These are phyloP conservation scores for Pseudogymnoascus sp. DNA, from an alignment of 2,329 filamentous ascomycete species.

Conservation along the genomic window DNA sequence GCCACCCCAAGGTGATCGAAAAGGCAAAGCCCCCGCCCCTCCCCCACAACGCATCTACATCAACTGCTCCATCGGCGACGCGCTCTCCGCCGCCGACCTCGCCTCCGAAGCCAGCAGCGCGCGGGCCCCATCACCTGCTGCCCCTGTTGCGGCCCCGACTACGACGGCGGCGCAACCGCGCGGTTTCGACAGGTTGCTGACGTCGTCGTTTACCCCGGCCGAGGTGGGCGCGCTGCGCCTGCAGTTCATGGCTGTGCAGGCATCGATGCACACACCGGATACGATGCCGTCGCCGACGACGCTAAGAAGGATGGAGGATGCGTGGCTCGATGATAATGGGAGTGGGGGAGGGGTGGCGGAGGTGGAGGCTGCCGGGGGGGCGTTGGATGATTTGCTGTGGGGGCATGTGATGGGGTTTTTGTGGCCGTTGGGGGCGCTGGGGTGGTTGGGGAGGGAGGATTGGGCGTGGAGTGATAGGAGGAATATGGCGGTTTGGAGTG, in stretches of 20 bases:
- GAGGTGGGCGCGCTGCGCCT: conserved; percentile 80
- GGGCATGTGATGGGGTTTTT: conserved; percentile 91
- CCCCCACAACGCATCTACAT: conserved; percentile 61
- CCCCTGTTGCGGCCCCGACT: conserved; percentile 11
- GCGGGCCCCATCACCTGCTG: conserved; percentile 11
- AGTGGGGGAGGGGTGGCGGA: conserved; percentile 33
- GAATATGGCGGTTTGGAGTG: conserved; percentile 78
- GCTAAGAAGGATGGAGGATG: conserved; percentile 72
- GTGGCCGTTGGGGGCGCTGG: conserved; percentile 79
- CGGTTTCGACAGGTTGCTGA: conserved; percentile 81
- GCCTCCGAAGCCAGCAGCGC: conserved; percentile 47
- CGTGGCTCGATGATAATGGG: conserved; percentile 72
- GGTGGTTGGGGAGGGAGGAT: conserved; percentile 79
- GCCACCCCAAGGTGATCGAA: no score
- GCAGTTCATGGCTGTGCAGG: conserved; percentile 81
- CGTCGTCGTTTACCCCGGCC: conserved; percentile 69
- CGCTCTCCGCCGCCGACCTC: conserved; percentile 61
- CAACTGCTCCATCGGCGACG: conserved; percentile 83
- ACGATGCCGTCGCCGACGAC: conserved; percentile 74
- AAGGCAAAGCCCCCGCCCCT: conserved; percentile 49
- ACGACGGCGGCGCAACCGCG: conserved; percentile 48
- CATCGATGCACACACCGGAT: conserved; percentile 75
- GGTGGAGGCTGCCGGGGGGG: conserved; percentile 28
- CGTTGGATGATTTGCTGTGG: conserved; percentile 77
- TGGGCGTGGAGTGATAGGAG: conserved; percentile 79